Evolutionary conservation across 169 alveolate species (phyloP), one percentile per base, ranked within the genome.

Genomic region (Plasmodium knowlesi): DNA sequence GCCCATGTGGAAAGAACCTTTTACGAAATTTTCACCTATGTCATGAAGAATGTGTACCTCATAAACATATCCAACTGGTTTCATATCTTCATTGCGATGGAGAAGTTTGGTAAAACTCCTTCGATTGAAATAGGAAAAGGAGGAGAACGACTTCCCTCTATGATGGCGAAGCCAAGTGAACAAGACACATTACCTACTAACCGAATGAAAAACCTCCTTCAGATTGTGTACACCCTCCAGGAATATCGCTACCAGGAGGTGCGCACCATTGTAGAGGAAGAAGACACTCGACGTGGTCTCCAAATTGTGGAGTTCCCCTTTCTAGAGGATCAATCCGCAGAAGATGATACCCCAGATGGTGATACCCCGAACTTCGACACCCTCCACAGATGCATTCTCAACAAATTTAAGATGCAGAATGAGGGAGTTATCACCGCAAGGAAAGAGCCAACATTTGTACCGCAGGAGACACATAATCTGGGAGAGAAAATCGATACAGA

Each of bases 11-110:
- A 25, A 86, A 86, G n/a, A 53, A 73, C 71, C 16, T 86, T 86
- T 76, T 86, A 86, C 43, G 93, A 86, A 50, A 74, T 86, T 22
- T 53, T 86, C 70, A 76, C 93, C 14, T 76, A 53, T 19, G 50
- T 86, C 16, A 74, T 86, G n/a, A 86, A 86, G 28, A 74, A 53
- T 37, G 16, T 86, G 30, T 46, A 76, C 43, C 54, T 19, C 10
- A 30, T 86, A 16, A 74, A 86, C 32, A 8, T 86, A 10, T 50
- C 93, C n/a, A 86, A 86, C 43, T 78, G 70, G 61, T 86, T 86
- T 14, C 67, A 86, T 19, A 53, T 86, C 46, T 86, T 86, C 81
- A 28, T 28, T n/a, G 28, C 93, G 22, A 4, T 86, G 0, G 54
- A 39, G 1, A 86, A 74, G 30, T 86, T 74, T 28, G 76, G 57